phyloP scores from a whole-genome alignment of 495 filamentous ascomycete genomes.

The Sordaria brevicollis region DNA sequence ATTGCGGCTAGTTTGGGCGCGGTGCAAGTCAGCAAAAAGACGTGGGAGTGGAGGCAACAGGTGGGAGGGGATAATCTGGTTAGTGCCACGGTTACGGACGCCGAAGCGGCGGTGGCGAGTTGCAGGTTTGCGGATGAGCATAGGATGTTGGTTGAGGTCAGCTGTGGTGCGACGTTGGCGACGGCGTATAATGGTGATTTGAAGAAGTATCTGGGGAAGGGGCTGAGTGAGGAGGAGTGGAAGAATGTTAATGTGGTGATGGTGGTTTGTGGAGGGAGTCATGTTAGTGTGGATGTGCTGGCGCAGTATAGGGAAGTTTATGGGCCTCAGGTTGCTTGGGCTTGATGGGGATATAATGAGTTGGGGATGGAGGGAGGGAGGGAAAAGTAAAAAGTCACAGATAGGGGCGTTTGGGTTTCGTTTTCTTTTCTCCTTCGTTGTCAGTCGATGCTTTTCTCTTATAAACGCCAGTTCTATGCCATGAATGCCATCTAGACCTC shows the following conservation, averaged over 20 bases:
- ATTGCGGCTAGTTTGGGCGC: conserved; percentile 75
- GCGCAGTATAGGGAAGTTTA: conserved; percentile 50
- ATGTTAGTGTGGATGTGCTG: conserved; percentile 59
- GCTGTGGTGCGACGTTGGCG: conserved; percentile 72
- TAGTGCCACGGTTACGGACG: conserved; percentile 64
- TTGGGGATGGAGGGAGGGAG: not conserved
- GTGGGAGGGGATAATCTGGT: conserved; percentile 38
- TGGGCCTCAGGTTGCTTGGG: conserved; percentile 6
- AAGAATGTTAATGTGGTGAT: conserved; percentile 64
- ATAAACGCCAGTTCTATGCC: not conserved
- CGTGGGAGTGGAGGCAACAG: conserved; percentile 50
- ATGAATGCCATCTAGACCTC: not conserved
- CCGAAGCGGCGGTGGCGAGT: conserved; percentile 67
- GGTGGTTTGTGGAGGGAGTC: conserved; percentile 77
- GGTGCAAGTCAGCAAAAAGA: conserved; percentile 56
- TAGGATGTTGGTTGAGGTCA: conserved; percentile 68
- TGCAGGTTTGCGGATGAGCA: conserved; percentile 74
- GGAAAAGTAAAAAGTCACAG: not conserved
- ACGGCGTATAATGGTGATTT: conserved; percentile 55
- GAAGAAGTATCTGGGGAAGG: conserved; percentile 48
- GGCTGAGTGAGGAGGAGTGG: conserved; percentile 40
- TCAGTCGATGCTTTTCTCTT: not conserved
- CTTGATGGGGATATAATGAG: not conserved
- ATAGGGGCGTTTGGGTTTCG: not conserved
- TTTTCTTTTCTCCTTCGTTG: not conserved